These are phyloP conservation scores for Dactylellina leptospora DNA, from an alignment of 2,329 filamentous ascomycete genomes.

Conservation along the genomic window DNA sequence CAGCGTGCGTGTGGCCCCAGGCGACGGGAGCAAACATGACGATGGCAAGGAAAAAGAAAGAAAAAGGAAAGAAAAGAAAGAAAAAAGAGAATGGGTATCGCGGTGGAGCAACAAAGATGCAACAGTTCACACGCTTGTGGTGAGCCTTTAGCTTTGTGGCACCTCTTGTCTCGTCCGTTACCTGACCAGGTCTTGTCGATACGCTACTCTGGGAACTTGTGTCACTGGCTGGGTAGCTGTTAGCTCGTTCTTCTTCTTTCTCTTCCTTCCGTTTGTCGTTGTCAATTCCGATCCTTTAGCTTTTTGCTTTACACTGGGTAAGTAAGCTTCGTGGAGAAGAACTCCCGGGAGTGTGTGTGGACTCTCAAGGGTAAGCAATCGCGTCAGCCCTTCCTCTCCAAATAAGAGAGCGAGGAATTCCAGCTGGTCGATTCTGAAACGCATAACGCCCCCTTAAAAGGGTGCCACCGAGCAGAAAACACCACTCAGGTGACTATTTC, in stretches of 20 bases:
- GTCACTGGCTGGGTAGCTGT: slow-evolving; percentile 43
- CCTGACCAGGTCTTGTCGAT: slow-evolving; percentile 33
- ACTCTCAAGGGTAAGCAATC: slow-evolving; percentile 47
- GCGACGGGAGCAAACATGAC: slow-evolving; percentile 47
- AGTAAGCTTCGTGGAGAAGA: slow-evolving; percentile 26
- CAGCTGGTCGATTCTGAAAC: slow-evolving; percentile 53
- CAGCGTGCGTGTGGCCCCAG: slow-evolving; percentile 36
- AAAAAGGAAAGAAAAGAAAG: slow-evolving; percentile 1
- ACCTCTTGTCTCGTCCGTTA: slow-evolving; percentile 39
- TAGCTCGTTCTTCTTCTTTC: neutral
- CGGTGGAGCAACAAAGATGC: slow-evolving; percentile 13
- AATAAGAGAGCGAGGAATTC: slow-evolving; percentile 22
- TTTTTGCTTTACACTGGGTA: slow-evolving; percentile 6
- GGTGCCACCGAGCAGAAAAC: slow-evolving; percentile 47
- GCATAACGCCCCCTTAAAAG: slow-evolving; percentile 46
- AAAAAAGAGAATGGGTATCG: slow-evolving; percentile 1
- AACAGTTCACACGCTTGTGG: slow-evolving; percentile 34
- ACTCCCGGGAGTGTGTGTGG: slow-evolving; percentile 26
- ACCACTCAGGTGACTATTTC: slow-evolving; percentile 50
- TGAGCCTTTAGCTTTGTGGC: slow-evolving; percentile 46
- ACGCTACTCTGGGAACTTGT: slow-evolving; percentile 36
- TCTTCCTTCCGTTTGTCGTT: slow-evolving; percentile 37
- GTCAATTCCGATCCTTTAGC: slow-evolving; percentile 36
- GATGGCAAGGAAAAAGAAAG: slow-evolving; percentile 2
- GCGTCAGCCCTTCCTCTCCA: slow-evolving; percentile 48